Base-by-base conservation (phyloP, 202 grass and related monocot genomes). In the Carex sylvatica region DNA sequence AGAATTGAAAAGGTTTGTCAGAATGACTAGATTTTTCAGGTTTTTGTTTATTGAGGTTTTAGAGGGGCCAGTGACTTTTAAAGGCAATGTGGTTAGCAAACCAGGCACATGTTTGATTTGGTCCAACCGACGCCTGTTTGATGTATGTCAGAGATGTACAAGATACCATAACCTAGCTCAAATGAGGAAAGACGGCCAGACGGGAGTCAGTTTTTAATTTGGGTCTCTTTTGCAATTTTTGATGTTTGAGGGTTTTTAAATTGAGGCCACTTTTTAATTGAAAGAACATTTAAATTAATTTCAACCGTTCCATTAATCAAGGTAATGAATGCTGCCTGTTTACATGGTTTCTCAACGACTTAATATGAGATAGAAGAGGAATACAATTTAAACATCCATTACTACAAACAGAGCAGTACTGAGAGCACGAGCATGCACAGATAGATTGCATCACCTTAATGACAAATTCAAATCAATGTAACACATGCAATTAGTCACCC, bases 361-460 rank as follows among this genome's bases (percentile, higher is more conserved):
- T 5, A 16, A 74, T 28, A 74, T 52, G 12, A 12, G 54, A 58
- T 59, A 0, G 18, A 59, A 20, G 7, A 59, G 56, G 18, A 20
- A 59, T 20, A 9, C 5, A 59, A 6, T 59, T 6, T 59, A 18
- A 59, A 19, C 56, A 20, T 59, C 1, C 56, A 3, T 2, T n/a
- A 59, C 18, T 54, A 74, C 9, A 74, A 74, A 51, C 38, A 74
- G 31, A 40, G 33, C 9, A 51, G 6, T 44, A 73, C 70, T 74
- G 5, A 28, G 23, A 74, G 46, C 47, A 28, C 1, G 1, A 54
- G 55, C 71, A 74, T 73, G 47, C 46, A 74, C 13, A 26, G 53
- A 53, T 12, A 77, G 20, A 51, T 72, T 77, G 74, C 74, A 40
- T 70, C 67, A 46, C 67, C 6, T 69, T 42, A 49, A 49, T 49